phyloP scores from a whole-genome alignment of 2,329 filamentous ascomycete genomes.

The Tolypocladium endophyticum region DNA sequence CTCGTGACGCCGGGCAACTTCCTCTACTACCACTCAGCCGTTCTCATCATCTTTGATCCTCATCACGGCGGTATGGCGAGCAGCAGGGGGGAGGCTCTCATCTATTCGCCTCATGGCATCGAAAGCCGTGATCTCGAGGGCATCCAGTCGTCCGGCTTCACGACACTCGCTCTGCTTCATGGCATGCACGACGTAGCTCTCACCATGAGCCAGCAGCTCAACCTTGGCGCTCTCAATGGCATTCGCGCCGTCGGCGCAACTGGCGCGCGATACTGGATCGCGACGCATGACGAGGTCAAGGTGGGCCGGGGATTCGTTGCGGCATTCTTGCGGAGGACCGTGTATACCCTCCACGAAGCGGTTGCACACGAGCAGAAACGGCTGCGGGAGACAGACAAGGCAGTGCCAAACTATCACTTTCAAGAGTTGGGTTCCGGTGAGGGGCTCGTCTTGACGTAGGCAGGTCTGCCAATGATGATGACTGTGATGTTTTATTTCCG shows the following conservation, averaged over 20 bases:
- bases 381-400: slow-evolving; percentile 7
- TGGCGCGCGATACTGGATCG: slow-evolving; percentile 51
- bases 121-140: slow-evolving; percentile 30
- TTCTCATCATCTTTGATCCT: slow-evolving; percentile 44
- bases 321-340: slow-evolving; percentile 33
- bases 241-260: slow-evolving; percentile 41
- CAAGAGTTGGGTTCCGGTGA: slow-evolving; percentile 46
- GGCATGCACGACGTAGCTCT: slow-evolving; percentile 52
- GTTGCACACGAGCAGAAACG: slow-evolving; percentile 23
- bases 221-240: slow-evolving; percentile 53
- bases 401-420: slow-evolving; percentile 33
- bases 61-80: background rate
- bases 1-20: slow-evolving; percentile 42
- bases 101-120: slow-evolving; percentile 58
- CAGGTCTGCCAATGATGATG: no score
- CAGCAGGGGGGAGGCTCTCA: slow-evolving; percentile 36
- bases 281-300: slow-evolving; percentile 56
- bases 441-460: slow-evolving; percentile 35
- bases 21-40: slow-evolving; percentile 50
- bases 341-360: slow-evolving; percentile 32
- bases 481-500: background rate
- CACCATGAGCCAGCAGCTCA: slow-evolving; percentile 42
- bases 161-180: slow-evolving; percentile 49
- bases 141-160: slow-evolving; percentile 30
- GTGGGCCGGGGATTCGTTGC: slow-evolving; percentile 46